phyloP scores from a whole-genome alignment of 2,329 filamentous ascomycete species.

The Aaosphaeria pasadenensis region DNA sequence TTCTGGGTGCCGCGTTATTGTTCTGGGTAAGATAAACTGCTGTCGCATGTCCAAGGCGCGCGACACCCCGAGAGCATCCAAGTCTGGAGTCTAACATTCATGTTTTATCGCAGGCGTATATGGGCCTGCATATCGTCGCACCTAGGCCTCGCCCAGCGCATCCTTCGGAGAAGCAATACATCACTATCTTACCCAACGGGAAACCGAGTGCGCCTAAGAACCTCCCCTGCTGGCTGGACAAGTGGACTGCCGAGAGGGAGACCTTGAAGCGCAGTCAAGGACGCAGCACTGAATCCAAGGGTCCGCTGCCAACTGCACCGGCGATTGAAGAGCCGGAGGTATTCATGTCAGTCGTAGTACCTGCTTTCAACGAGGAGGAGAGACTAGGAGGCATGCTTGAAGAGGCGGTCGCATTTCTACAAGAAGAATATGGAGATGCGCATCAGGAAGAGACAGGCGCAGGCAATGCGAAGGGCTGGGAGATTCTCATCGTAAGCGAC shows the following conservation, averaged over 20 bases:
- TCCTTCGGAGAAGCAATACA: conserved; percentile 80
- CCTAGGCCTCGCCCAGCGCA: conserved; percentile 73
- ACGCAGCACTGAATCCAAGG: conserved; percentile 18
- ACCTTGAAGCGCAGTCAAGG: conserved; percentile 28
- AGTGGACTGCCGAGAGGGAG: conserved; percentile 61
- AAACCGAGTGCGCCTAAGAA: conserved; percentile 52
- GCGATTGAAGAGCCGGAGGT: conserved; percentile 72
- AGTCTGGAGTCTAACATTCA: neutral
- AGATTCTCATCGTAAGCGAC: conserved; percentile 89
- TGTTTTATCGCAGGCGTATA: conserved; percentile 56
- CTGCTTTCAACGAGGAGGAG: conserved; percentile 91
- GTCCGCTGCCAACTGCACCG: conserved; percentile 44
- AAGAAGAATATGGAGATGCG: conserved; percentile 66
- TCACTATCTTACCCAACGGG: conserved; percentile 68
- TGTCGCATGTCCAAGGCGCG: neutral
- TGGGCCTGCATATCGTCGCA: conserved; percentile 70
- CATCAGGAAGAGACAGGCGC: conserved; percentile 56
- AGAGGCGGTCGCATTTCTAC: conserved; percentile 85
- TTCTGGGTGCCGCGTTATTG: conserved; percentile 18
- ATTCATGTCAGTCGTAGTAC: conserved; percentile 89
- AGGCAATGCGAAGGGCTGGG: conserved; percentile 75
- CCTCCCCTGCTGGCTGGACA: conserved; percentile 85
- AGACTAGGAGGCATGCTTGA: conserved; percentile 81
- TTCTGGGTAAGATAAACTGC: conserved; percentile 24
- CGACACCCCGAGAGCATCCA: too few species aligned